phyloP scores from a whole-genome alignment of 2,329 filamentous ascomycete genomes.

The Blumeria hordei region DNA sequence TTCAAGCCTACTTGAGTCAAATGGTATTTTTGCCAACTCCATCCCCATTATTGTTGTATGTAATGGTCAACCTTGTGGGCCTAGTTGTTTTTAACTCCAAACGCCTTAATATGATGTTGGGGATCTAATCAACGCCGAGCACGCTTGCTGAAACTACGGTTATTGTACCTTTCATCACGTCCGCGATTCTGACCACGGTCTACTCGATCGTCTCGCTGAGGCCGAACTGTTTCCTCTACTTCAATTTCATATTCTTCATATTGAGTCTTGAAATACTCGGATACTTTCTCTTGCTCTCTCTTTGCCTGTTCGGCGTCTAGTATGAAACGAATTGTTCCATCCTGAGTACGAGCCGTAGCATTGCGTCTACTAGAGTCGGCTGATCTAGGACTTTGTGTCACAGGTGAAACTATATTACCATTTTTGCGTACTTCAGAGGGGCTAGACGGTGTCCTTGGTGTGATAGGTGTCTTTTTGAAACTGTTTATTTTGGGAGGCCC shows the following conservation, averaged over 20 bases:
- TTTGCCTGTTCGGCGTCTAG: slow-evolving; percentile 56
- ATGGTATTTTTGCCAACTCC: too few relatives aligned
- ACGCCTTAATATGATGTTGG: too few relatives aligned
- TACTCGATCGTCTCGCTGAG: slow-evolving; percentile 5
- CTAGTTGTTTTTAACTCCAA: too few relatives aligned
- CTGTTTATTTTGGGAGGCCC: slow-evolving; percentile 15
- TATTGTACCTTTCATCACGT: background rate
- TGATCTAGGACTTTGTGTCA: slow-evolving; percentile 13
- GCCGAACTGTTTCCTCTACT: slow-evolving; percentile 33
- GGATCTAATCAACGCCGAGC: background rate
- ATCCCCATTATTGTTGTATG: too few relatives aligned
- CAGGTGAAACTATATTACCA: slow-evolving; percentile 12
- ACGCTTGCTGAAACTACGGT: background rate
- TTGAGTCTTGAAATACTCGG: slow-evolving; percentile 45
- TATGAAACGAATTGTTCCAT: slow-evolving; percentile 73
- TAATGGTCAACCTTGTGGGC: too few relatives aligned
- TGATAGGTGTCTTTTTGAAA: slow-evolving; percentile 15
- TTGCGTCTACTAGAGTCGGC: slow-evolving; percentile 9
- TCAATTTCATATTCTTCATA: slow-evolving; percentile 59
- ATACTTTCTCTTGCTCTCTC: slow-evolving; percentile 43
- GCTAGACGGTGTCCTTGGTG: slow-evolving; percentile 14
- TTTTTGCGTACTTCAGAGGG: slow-evolving; percentile 13
- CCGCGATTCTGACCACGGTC: slow-evolving; percentile 1
- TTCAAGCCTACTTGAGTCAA: too few relatives aligned
- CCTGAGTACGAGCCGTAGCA: slow-evolving; percentile 19